Evolutionary conservation across 2,329 filamentous ascomycete genomes (phyloP).

Genomic region (Calonectria pseudoreteaudii): DNA sequence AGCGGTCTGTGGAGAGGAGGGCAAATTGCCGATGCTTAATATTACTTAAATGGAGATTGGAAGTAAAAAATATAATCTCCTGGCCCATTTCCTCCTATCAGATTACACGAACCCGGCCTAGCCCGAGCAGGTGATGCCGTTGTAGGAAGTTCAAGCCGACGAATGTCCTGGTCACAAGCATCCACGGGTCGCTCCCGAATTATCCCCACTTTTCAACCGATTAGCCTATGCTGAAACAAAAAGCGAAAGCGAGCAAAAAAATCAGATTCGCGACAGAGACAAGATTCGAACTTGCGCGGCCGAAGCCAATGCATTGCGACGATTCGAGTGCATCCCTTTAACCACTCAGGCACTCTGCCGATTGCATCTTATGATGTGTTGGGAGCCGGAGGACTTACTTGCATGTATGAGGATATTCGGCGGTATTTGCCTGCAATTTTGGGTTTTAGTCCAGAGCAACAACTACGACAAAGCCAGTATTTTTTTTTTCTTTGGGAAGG

Average conservation of each 20-base stretch:
- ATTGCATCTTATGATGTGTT: not conserved
- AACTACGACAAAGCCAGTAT: not conserved
- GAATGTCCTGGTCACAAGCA: too few species aligned
- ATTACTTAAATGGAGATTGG: too few species aligned
- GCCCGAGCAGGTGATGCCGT: not conserved
- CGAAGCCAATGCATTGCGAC: conserved; percentile 9
- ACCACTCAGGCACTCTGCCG: conserved; percentile 9
- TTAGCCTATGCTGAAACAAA: not conserved
- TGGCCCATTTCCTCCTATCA: not conserved
- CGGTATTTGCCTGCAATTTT: not conserved
- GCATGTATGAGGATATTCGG: not conserved
- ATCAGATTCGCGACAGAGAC: conserved; percentile 5
- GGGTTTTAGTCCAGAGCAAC: not conserved
- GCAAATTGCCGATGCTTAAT: too few species aligned
- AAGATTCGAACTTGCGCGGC: conserved; percentile 11
- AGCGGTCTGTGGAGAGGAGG: too few species aligned
- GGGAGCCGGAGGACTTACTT: not conserved
- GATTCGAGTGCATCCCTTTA: conserved; percentile 11
- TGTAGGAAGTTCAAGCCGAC: not conserved
- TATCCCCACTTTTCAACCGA: not conserved
- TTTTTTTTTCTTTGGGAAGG: too few species aligned
- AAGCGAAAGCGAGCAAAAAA: not conserved
- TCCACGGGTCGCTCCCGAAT: not conserved
- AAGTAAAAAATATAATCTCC: too few species aligned
- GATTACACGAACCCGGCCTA: not conserved